A percentile compares a stretch with the other conserved stretches of the same genome.
Conservation (phyloP, 1,139 yeast species). For the Taphrina pruni region DNA sequence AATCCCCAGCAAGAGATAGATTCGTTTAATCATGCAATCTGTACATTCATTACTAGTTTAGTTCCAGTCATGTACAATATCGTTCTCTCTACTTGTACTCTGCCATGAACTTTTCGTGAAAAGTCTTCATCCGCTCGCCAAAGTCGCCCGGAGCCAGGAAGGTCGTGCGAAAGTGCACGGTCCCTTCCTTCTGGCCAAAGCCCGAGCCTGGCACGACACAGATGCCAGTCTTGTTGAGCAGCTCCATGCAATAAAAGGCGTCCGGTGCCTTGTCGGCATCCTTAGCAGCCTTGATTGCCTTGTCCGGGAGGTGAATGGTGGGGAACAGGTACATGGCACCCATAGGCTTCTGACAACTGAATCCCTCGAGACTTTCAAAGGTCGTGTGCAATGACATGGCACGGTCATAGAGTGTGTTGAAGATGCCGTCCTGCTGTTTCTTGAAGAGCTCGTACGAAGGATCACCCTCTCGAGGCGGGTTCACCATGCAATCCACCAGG, state of each 20-base stretch:
- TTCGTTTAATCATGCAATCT: too few relatives aligned
- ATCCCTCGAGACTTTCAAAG: constrained; percentile 76
- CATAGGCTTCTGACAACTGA: constrained; percentile 72
- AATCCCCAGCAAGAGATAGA: too few relatives aligned
- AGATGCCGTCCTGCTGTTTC: constrained; percentile 66
- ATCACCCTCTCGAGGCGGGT: constrained; percentile 82
- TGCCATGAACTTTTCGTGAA: constrained; percentile 73
- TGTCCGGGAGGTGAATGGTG: constrained; percentile 64
- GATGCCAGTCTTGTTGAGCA: constrained; percentile 88
- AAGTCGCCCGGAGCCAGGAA: constrained; percentile 96
- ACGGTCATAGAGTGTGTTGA: constrained; percentile 65
- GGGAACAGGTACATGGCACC: constrained; percentile 99
- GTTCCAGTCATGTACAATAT: background rate
- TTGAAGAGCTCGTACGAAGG: constrained; percentile 72
- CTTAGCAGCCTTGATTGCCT: constrained; percentile 67
- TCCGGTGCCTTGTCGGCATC: constrained; percentile 68
- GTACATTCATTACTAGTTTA: too few relatives aligned
- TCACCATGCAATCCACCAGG: constrained; percentile 85
- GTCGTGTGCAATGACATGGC: constrained; percentile 70
- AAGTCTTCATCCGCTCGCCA: constrained; percentile 74
- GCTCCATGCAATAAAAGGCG: constrained; percentile 82
- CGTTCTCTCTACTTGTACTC: constrained; percentile 53
- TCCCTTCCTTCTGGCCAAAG: constrained; percentile 87
- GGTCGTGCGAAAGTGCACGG: constrained; percentile 92
- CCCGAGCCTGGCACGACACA: constrained; percentile 98